A percentile compares a stretch with the other conserved stretches of the same genome.
These are phyloP conservation scores for Penicillium nucicola DNA, from an alignment of 495 filamentous ascomycete species.

Conservation along the genomic window DNA sequence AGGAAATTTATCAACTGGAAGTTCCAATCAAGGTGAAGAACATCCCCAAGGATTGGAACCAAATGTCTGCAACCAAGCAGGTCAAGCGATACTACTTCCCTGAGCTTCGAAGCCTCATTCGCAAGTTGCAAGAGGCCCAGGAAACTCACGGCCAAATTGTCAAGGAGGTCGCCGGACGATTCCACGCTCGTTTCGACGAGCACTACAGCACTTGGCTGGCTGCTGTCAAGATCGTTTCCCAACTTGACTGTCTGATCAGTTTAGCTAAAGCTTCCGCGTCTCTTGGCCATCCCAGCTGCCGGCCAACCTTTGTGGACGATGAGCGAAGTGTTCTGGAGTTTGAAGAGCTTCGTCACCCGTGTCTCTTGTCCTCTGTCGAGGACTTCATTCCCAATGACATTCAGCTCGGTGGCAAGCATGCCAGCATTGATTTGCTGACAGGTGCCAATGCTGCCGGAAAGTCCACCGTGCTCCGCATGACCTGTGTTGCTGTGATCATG, in stretches of 20 bases:
- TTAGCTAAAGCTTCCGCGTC: constrained; percentile 81
- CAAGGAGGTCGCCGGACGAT: constrained; percentile 77
- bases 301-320: constrained; percentile 79
- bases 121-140: constrained; percentile 85
- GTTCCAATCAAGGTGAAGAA: constrained; percentile 78
- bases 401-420: constrained; percentile 70
- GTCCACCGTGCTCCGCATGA: constrained; percentile 97
- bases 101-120: constrained; percentile 75
- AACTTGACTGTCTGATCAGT: constrained; percentile 93
- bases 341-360: constrained; percentile 89
- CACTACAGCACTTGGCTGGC: constrained; percentile 85
- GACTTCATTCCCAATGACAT: constrained; percentile 99
- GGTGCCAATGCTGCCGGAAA: constrained; percentile 98
- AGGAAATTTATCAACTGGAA: constrained; percentile 96
- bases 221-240: constrained; percentile 80
- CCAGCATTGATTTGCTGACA: constrained; percentile 90
- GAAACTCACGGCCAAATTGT: constrained; percentile 92
- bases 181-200: constrained; percentile 84
- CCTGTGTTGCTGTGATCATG: constrained; percentile 95
- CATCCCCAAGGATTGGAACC: constrained; percentile 84
- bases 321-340: constrained; percentile 87
- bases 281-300: constrained; percentile 82
- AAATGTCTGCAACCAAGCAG: constrained; percentile 89
- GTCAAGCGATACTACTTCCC: constrained; percentile 95
- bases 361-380: constrained; percentile 79